Evolutionary conservation across 1,139 yeast species (phyloP).

Genomic region (Blastobotrys persicus): DNA sequence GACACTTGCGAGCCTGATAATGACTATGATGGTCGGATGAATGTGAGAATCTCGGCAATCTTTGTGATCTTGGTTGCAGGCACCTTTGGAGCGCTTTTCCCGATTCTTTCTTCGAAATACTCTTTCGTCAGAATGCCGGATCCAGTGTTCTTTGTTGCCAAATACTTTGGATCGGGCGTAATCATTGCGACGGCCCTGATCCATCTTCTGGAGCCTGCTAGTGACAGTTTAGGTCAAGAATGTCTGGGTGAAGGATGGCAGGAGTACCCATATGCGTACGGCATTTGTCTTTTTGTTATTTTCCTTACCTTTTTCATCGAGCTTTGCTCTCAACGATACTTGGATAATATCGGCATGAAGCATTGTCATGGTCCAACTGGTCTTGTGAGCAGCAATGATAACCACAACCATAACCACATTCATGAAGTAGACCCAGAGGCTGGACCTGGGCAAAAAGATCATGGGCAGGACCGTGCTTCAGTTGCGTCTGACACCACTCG

Average conservation of each 20-base stretch:
- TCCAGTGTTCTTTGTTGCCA: conserved; percentile 65
- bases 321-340: conserved; percentile 29
- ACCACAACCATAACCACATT: conserved; percentile 3
- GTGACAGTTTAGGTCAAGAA: conserved; percentile 48
- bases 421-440: neutral
- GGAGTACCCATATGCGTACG: conserved; percentile 61
- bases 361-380: conserved; percentile 33
- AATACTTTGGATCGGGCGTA: conserved; percentile 90
- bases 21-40: conserved; percentile 49
- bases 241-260: conserved; percentile 58
- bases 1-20: conserved; percentile 29
- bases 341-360: conserved; percentile 26
- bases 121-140: conserved; percentile 45
- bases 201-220: conserved; percentile 79
- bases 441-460: conserved; percentile 7
- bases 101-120: conserved; percentile 35
- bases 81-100: conserved; percentile 50
- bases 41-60: conserved; percentile 70
- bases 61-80: conserved; percentile 67
- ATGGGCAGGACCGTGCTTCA: conserved; percentile 7
- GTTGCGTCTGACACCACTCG: conserved; percentile 5
- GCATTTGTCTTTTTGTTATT: conserved; percentile 51
- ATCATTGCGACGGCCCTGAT: conserved; percentile 87
- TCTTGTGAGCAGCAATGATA: conserved; percentile 12
- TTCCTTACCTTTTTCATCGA: conserved; percentile 37